Base-by-base conservation (phyloP, 176 grass and related monocot genomes). In the Oryza meyeriana region DNA sequence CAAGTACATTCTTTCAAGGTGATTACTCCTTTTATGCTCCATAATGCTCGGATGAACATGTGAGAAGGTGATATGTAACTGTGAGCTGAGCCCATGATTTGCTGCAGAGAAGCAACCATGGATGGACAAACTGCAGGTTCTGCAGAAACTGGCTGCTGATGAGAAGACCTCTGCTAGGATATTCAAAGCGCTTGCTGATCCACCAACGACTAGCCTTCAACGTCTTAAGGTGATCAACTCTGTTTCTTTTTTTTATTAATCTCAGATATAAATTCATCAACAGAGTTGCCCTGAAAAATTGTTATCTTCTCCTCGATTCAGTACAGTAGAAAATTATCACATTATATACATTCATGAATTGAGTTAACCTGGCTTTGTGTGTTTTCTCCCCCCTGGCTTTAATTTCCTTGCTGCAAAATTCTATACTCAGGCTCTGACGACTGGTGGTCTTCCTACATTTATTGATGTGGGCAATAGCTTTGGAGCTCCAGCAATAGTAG, bases 401-500 rank as follows among this genome's bases (percentile, higher is more conserved):
- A 79, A 29, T 36, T 9, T 52, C 20, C 8, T 66, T 81, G 27
- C 69, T 78, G 47, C 24, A 82, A 78, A 79, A 65, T 14, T 79
- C 10, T 65, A 66, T 28, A 29, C 59, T 82, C 75, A 97, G 94
- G 92, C 89, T 50, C 72, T 98, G 66, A 95, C 90, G 12, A 98
- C 95, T 2, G 95, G 95, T 78, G 95, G 92, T 58, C 95, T 98
- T 45, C 95, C 95, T 69, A 98, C 95, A 68, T 98, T 98, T 86
- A 95, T 98, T 42, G 95, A 98, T 77, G 92, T 98, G 11, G 95
- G 92, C 40, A 95, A 95, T 76, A 98, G 92, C 79, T 98, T 98
- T 78, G 95, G 92, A 55, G 92, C 95, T 78, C 92, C 92, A 44
- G 92, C 95, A 79, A 98, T 98, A 47, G 83, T 93, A 18, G 95